Evolutionary conservation across 257 asterid species (phyloP), one percentile per base, ranked within the genome.

Genomic region (Rubia yunnanensis): DNA sequence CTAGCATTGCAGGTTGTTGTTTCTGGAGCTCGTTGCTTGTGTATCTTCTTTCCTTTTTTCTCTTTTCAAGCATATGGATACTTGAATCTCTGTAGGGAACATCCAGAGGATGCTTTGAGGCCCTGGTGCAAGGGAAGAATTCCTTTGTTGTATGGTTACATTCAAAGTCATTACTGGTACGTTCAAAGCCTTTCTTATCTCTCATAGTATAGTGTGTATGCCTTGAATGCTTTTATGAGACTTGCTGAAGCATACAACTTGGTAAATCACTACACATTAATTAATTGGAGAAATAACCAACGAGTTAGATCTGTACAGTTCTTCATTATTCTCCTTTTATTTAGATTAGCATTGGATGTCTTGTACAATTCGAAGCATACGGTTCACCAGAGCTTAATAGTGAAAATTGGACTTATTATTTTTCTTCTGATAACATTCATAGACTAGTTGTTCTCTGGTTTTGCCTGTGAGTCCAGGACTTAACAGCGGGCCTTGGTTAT

Each of bases 51-150:
- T 70, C 98, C 94, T 27, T 92, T n/a, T 55, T 61, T 87, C 72
- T 76, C 81, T 65, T 92, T 84, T 77, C 98, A 89, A 87, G 82
- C 84, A 54, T 89, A 78, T 77, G 97, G n/a, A n/a, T n/a, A n/a
- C n/a, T n/a, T n/a, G n/a, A n/a, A n/a, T 77, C 69, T 89, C 56
- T 92, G 97, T 70, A 27, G 54, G 71, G 82, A 85, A 72, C 80
- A 68, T 39, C 60, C 77, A 60, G 69, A 68, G 17, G 85, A 75
- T 81, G 83, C 83, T 73, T 50, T 79, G 83, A 89, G 94, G 70
- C 94, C 96, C 39, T 92, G 98, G 97, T 89, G 97, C 96, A 87
- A 82, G 80, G 86, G 90, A 78, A 81, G 84, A 79, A 85, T 83
- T 79, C 98, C 97, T 79, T 82, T 92, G 68, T 88, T 87, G 77